Percentiles rank a stretch among this genome's conserved stretches.
phyloP scores from a whole-genome alignment of 2,329 filamentous ascomycete genomes.

The Aspergillus ibericus region DNA sequence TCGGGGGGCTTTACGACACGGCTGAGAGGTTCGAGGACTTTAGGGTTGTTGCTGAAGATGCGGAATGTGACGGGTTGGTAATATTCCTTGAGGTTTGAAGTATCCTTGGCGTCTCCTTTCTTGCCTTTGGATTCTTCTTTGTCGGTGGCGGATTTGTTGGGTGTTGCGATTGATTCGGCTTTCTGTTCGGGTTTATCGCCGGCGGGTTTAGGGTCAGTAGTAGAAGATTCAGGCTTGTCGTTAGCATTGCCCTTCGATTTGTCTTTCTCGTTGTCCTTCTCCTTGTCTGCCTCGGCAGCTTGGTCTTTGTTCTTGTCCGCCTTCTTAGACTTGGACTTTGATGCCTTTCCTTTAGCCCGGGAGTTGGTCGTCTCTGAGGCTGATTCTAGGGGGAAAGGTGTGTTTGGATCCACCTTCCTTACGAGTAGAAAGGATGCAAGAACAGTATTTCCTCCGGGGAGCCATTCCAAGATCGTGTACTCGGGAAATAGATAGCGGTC shows the following conservation, averaged over 20 bases:
- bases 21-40: slow-evolving; percentile 55
- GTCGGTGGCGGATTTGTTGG: slow-evolving; percentile 7
- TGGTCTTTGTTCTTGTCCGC: slow-evolving; percentile 30
- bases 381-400: slow-evolving; percentile 39
- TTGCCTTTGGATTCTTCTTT: slow-evolving; percentile 5
- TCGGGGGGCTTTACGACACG: slow-evolving; percentile 57
- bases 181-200: slow-evolving; percentile 6
- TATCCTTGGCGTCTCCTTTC: not conserved
- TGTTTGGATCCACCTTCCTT: slow-evolving; percentile 42
- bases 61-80: slow-evolving; percentile 59
- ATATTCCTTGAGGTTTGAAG: slow-evolving; percentile 43
- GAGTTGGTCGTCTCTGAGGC: slow-evolving; percentile 29
- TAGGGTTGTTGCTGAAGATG: slow-evolving; percentile 53
- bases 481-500: slow-evolving; percentile 53
- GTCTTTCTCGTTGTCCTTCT: not conserved
- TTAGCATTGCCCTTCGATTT: slow-evolving; percentile 11
- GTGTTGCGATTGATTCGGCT: slow-evolving; percentile 1
- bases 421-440: slow-evolving; percentile 51
- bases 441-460: slow-evolving; percentile 46
- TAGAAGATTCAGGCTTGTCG: slow-evolving; percentile 3
- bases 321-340: slow-evolving; percentile 39
- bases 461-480: slow-evolving; percentile 50
- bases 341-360: slow-evolving; percentile 30
- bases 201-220: slow-evolving; percentile 9
- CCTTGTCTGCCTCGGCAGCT: slow-evolving; percentile 13